Percentiles rank a stretch among this genome's conserved stretches.
These are phyloP conservation scores for Crithidia thermophila DNA, from an alignment of 208 protist genomes.

Conservation along the genomic window DNA sequence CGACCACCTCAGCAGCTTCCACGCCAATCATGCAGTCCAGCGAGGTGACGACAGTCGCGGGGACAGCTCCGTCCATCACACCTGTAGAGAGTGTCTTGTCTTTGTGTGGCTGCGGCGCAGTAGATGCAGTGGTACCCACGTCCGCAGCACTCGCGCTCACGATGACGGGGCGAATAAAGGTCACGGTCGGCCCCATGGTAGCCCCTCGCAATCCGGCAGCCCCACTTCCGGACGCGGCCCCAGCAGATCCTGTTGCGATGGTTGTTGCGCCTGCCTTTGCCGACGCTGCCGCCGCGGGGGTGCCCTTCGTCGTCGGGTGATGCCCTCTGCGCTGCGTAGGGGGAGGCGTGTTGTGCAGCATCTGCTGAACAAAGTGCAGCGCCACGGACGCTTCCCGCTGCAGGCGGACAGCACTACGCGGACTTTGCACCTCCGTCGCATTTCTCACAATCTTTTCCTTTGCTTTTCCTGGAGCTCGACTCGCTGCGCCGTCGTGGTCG, in stretches of 20 bases:
- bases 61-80: background rate
- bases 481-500: background rate
- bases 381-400: constrained; percentile 7
- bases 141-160: no score
- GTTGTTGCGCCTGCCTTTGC: no score
- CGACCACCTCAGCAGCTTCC: background rate
- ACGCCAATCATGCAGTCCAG: constrained; percentile 25
- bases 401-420: background rate
- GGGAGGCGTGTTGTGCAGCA: constrained; percentile 11
- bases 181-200: background rate
- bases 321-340: background rate
- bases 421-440: no score
- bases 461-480: background rate
- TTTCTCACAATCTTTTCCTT: no score
- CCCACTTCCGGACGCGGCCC: no score
- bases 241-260: no score
- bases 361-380: constrained; percentile 15
- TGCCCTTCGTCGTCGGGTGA: background rate
- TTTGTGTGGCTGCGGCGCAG: no score
- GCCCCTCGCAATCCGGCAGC: no score
- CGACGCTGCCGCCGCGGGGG: background rate
- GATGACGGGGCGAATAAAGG: background rate
- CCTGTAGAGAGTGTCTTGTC: no score
- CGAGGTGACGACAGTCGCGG: constrained; percentile 5
- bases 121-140: no score